phyloP scores from a whole-genome alignment of 768 basidiomycete species.

The Mycena floridula region DNA sequence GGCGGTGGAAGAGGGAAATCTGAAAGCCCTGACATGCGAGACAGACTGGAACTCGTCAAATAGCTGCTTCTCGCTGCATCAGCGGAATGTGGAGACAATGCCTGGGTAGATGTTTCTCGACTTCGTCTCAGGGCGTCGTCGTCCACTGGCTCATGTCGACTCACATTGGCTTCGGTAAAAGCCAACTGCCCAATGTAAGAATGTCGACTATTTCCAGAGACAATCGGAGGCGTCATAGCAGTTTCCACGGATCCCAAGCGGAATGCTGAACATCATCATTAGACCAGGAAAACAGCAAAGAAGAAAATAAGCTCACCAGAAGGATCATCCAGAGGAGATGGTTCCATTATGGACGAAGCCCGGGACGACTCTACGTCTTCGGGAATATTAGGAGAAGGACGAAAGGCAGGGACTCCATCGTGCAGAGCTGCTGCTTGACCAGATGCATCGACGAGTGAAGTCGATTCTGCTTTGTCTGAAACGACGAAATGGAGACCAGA shows the following conservation, averaged over 20 bases:
- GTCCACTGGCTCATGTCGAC: too few relatives aligned
- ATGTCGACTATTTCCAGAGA: constrained; percentile 31
- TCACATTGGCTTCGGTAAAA: too few relatives aligned
- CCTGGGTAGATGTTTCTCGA: constrained; percentile 4
- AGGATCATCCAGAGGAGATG: constrained; percentile 29
- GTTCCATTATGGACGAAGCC: constrained; percentile 29
- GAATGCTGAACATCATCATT: constrained; percentile 29
- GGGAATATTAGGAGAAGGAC: constrained; percentile 35
- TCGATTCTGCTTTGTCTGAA: constrained; percentile 7
- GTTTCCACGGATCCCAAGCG: constrained; percentile 49
- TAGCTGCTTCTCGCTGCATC: constrained; percentile 45
- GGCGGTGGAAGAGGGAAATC: constrained; percentile 66
- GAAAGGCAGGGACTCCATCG: constrained; percentile 29
- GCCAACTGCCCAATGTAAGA: constrained; percentile 30
- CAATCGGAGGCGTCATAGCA: constrained; percentile 42
- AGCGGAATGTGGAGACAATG: constrained; percentile 7
- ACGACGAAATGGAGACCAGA: constrained; percentile 12
- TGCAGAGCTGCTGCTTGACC: constrained; percentile 11
- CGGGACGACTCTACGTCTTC: constrained; percentile 43
- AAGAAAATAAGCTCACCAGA: constrained; percentile 25
- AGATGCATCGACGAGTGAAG: constrained; percentile 16
- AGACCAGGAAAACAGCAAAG: background rate
- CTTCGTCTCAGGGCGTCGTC: too few relatives aligned
- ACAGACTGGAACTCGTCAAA: constrained; percentile 53
- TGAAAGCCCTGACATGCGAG: constrained; percentile 65